phyloP scores from a whole-genome alignment of 768 basidiomycete species.

The Galerina marginata region DNA sequence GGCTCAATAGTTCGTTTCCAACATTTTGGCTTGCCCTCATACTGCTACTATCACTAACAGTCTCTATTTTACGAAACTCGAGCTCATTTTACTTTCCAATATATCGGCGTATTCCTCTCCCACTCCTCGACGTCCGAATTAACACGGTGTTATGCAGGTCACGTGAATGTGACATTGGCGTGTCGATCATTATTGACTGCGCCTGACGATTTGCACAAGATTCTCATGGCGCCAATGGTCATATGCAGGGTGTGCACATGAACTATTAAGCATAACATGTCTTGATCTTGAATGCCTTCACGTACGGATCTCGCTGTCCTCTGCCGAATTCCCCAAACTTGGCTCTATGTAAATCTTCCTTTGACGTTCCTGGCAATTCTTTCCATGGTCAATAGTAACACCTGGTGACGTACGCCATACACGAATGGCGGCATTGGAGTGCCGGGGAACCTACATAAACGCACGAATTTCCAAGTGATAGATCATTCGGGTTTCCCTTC shows the following conservation, averaged over 20 bases:
- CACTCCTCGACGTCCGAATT: not conserved
- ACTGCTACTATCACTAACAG: no score
- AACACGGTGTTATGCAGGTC: constrained; percentile 2
- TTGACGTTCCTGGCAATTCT: constrained; percentile 1
- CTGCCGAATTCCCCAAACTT: not conserved
- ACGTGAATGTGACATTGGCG: constrained; percentile 2
- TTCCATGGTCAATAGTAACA: not conserved
- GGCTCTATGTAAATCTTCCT: not conserved
- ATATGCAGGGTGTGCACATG: no score
- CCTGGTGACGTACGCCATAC: not conserved
- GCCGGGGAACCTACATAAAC: constrained; percentile 3
- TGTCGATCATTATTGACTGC: no score
- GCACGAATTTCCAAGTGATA: not conserved
- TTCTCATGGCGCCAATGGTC: no score
- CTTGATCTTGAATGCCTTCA: not conserved
- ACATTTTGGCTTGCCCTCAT: no score
- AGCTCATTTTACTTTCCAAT: not conserved
- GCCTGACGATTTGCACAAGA: no score
- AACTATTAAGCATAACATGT: no score
- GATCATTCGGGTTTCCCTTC: not conserved
- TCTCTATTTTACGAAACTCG: no score
- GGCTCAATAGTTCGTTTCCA: no score
- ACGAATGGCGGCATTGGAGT: not conserved
- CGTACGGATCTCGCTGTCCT: not conserved
- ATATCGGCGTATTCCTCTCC: not conserved